Base-by-base conservation (phyloP, 2,329 filamentous ascomycete genomes). In the Oidium heveae region DNA sequence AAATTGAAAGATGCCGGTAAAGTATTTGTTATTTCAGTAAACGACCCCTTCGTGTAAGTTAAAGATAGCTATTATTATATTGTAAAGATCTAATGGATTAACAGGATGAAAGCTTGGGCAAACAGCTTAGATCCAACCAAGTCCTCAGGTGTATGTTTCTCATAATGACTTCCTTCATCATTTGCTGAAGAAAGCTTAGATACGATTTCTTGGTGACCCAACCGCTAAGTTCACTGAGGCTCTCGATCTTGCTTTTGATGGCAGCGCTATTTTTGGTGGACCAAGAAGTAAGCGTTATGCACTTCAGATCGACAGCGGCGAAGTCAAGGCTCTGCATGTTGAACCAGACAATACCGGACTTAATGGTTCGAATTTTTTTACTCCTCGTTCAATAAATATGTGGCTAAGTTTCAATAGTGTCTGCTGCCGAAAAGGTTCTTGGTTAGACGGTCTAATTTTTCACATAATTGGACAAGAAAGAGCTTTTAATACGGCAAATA, bases 41-140 rank as follows among this genome's bases (percentile, higher is more conserved):
- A 96, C 66, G 89, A 96, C 66, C 78, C 87, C 20, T 95, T 95
- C 66, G 88, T 94, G 84, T 93, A 73, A 69, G 84, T 70, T 10
- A 8, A 22, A n/a, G 22, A 36, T 22, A 20, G n/a, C 10, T 4
- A 16, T 8, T n/a, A 37, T 49, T n/a, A 47, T 2, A 1, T 37
- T 18, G 13, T 43, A 16, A 47, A 20, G 6, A 20, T 12, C 41
- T 18, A 54, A 20, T 7, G 16, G 15, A 32, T 18, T 44, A 20
- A 28, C 43, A 91, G 86, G 49, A 94, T 88, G 76, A 93, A 93
- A 69, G 88, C 87, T 5, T 95, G 88, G 87, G 80, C 71, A 50
- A 76, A 82, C 58, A 72, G 77, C 58, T 74, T 95, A 46, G 87
- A 95, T 67, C 84, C 86, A 12, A 71, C 74, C 6, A 76, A 77